phyloP scores from a whole-genome alignment of 129 eudicot genomes.

The Gnaphalium uliginosum region DNA sequence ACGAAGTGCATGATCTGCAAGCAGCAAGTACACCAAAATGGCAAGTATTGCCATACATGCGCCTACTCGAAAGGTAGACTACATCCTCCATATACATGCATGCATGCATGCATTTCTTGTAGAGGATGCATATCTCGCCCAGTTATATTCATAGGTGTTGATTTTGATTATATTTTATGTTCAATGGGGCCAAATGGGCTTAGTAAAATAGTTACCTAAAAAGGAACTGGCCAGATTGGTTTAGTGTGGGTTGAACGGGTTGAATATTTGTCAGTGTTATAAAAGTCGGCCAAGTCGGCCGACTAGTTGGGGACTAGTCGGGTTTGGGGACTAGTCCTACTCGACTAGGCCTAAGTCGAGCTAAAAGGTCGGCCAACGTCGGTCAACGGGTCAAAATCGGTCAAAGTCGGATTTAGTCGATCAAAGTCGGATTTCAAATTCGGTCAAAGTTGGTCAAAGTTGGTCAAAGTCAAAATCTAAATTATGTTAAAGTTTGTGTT shows the following conservation, averaged over 20 bases:
- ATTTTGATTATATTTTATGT: not conserved
- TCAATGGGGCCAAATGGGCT: not conserved
- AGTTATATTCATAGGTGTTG: not conserved
- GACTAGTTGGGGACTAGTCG: too few relatives aligned
- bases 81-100: not conserved
- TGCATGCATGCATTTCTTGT: not conserved
- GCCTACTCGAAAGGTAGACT: constrained; percentile 90
- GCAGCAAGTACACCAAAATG: constrained; percentile 98
- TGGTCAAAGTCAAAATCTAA: too few relatives aligned
- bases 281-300: too few relatives aligned
- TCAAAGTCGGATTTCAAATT: too few relatives aligned
- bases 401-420: too few relatives aligned
- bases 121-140: not conserved
- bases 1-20: constrained; percentile 89
- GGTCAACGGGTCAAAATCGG: too few relatives aligned
- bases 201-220: not conserved
- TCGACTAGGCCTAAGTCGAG: too few relatives aligned
- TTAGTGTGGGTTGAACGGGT: not conserved
- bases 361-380: too few relatives aligned
- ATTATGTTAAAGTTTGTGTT: too few relatives aligned
- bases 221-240: not conserved
- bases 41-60: constrained; percentile 91
- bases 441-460: too few relatives aligned
- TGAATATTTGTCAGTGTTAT: too few relatives aligned
- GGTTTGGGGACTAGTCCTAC: too few relatives aligned